These are phyloP conservation scores for Celoporthe dispersa DNA, from an alignment of 2,329 filamentous ascomycete genomes.

Conservation along the genomic window DNA sequence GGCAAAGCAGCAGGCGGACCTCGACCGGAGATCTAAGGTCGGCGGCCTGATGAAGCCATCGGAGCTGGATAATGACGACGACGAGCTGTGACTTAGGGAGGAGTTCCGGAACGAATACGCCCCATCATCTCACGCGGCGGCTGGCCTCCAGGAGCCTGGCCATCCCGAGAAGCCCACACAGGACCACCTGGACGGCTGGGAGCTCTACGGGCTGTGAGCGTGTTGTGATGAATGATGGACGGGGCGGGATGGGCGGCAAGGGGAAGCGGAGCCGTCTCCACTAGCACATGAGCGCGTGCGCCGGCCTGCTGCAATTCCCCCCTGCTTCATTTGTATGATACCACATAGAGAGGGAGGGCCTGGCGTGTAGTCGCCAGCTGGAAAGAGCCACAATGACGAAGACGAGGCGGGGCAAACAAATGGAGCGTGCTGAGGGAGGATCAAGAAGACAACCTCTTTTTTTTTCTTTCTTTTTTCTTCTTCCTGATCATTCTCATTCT, in stretches of 20 bases:
- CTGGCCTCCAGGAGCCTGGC: constrained; percentile 32
- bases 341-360: constrained; percentile 28
- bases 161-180: constrained; percentile 29
- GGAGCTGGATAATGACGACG: constrained; percentile 87
- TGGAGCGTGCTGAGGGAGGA: constrained; percentile 11
- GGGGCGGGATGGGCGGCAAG: not conserved
- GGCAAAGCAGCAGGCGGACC: constrained; percentile 84
- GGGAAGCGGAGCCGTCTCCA: constrained; percentile 10
- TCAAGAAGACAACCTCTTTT: constrained; percentile 5
- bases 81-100: constrained; percentile 82
- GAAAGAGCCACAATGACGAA: not conserved
- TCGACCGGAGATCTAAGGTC: constrained; percentile 91
- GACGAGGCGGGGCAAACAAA: constrained; percentile 1
- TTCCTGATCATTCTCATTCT: no score
- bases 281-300: constrained; percentile 17
- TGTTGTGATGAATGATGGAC: constrained; percentile 4
- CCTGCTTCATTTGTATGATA: constrained; percentile 31
- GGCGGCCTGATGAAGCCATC: constrained; percentile 95
- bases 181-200: constrained; percentile 39
- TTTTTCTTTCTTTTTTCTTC: not conserved
- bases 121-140: constrained; percentile 41
- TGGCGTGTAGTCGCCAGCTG: constrained; percentile 14
- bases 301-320: constrained; percentile 20
- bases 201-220: constrained; percentile 42
- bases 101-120: constrained; percentile 68